Conservation (phyloP, 2,329 filamentous ascomycete genomes). For the Stagonosporopsis cucurbitacearum region DNA sequence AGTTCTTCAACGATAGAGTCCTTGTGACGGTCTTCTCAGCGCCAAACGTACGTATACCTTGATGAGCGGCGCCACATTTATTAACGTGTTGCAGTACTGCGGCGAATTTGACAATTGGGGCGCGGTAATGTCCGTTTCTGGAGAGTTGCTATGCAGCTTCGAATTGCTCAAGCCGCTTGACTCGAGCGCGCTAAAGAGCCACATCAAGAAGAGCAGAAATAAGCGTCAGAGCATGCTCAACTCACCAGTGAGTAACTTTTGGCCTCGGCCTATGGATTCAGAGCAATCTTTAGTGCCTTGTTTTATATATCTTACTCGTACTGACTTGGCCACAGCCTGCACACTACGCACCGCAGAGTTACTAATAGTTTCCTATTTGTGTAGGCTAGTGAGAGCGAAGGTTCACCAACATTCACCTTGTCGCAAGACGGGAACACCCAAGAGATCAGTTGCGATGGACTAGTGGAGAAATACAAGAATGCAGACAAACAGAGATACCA, state of each 20-base stretch:
- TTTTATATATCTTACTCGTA: constrained; percentile 36
- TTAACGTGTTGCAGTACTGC: constrained; percentile 73
- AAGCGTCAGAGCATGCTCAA: constrained; percentile 95
- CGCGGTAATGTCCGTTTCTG: constrained; percentile 96
- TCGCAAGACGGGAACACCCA: constrained; percentile 1
- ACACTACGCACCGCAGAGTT: constrained; percentile 59
- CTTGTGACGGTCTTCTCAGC: constrained; percentile 97
- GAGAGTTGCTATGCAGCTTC: constrained; percentile 93
- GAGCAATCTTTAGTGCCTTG: constrained; percentile 31
- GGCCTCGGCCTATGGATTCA: constrained; percentile 13
- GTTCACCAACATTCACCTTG: constrained; percentile 22
- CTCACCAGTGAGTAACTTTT: constrained; percentile 77
- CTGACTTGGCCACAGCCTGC: constrained; percentile 53
- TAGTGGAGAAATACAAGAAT: constrained; percentile 11
- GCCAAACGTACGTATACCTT: constrained; percentile 79
- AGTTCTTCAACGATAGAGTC: constrained; percentile 96
- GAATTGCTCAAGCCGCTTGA: constrained; percentile 96
- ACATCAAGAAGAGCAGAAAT: constrained; percentile 97
- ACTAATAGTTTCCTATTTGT: constrained; percentile 46
- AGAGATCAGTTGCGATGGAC: constrained; percentile 3
- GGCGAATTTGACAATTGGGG: constrained; percentile 99
- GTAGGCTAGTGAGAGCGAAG: constrained; percentile 31
- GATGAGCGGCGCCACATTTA: constrained; percentile 6
- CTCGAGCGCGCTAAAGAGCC: constrained; percentile 93
- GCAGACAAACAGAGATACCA: constrained; percentile 9